Evolutionary conservation across 192 early-diverging fungal species (phyloP), one percentile per base, ranked within the genome.

Genomic region (Mortierella antarctica): DNA sequence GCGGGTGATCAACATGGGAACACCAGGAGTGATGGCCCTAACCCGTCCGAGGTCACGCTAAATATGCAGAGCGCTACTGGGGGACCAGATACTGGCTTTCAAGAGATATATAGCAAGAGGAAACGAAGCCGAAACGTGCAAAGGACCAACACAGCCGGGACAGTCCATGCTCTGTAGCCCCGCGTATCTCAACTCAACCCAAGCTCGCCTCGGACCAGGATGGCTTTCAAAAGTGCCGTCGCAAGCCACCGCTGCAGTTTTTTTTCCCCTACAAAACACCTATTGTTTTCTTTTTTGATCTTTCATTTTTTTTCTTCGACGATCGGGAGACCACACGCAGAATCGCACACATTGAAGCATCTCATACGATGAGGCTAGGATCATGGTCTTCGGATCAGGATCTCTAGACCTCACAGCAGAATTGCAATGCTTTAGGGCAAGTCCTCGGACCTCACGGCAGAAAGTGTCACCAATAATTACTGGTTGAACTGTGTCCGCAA

Each of bases 381-480:
- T 17, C 13, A n/a, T 42, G 10, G 7, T 41, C 13, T 21, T 54
- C 11, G 53, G 18, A 21, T 7, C n/a, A 7, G 9, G 8, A 7
- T 47, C 10, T 5, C 17, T 45, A 65, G 74, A 78, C 74, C 67
- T 78, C 74, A 62, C 23, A 61, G 50, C 52, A 75, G 64, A 65
- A 70, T 78, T 78, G 74, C 46, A 78, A 78, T 78, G 74, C 74
- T 78, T 78, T 78, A 78, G 74, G 74, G 74, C 70, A 78, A 78
- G 74, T 78, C 74, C 74, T n/a, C 74, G 74, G 74, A 78, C 74
- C 74, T 60, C 31, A 70, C 63, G 74, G 63, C 68, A 78, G 74
- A 78, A 70, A 78, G 74, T 78, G 68, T 51, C 74, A 51, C 74
- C 74, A 70, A 66, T 78, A 78, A 78, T 67, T 48, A 65, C 67